A percentile compares a stretch with the other conserved stretches of the same genome.
These are phyloP conservation scores for Neovahlkampfia damariscottae DNA, from an alignment of 78 protist species.

Conservation along the genomic window DNA sequence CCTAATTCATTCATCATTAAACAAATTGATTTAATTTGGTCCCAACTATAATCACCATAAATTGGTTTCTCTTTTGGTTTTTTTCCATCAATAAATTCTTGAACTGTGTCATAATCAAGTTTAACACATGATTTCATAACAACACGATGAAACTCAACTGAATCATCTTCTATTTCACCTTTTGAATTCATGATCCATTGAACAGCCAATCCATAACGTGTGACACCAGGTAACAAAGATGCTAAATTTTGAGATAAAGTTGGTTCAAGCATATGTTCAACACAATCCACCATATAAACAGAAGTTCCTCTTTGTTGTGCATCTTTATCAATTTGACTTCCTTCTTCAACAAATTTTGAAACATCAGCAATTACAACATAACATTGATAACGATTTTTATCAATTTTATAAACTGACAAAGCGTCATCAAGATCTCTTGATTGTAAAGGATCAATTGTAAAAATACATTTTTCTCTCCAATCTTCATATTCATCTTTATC, in stretches of 20 bases:
- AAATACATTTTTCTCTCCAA: slow-evolving; percentile 41
- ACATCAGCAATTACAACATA: slow-evolving; percentile 96
- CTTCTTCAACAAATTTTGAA: slow-evolving; percentile 49
- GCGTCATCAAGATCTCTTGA: slow-evolving; percentile 91
- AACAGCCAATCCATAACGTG: background rate
- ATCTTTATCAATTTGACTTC: slow-evolving; percentile 49
- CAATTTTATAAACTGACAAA: slow-evolving; percentile 12
- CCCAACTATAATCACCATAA: background rate
- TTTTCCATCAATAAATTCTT: background rate
- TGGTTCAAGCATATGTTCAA: slow-evolving; percentile 80
- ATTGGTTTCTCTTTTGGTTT: too few relatives aligned
- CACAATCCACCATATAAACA: slow-evolving; percentile 69
- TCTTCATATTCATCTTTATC: slow-evolving; percentile 37
- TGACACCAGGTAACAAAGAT: slow-evolving; percentile 18
- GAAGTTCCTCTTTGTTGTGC: slow-evolving; percentile 68
- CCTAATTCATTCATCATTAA: background rate
- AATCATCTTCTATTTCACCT: background rate
- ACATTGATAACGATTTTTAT: slow-evolving; percentile 23
- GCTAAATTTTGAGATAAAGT: slow-evolving; percentile 65
- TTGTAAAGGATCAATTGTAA: slow-evolving; percentile 82
- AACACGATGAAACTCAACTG: background rate
- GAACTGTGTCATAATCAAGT: background rate
- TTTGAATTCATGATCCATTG: background rate
- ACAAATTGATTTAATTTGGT: background rate
- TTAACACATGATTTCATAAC: background rate